These are phyloP conservation scores for Talaromyces pinophilus DNA, from an alignment of 2,329 filamentous ascomycete genomes.

Conservation along the genomic window DNA sequence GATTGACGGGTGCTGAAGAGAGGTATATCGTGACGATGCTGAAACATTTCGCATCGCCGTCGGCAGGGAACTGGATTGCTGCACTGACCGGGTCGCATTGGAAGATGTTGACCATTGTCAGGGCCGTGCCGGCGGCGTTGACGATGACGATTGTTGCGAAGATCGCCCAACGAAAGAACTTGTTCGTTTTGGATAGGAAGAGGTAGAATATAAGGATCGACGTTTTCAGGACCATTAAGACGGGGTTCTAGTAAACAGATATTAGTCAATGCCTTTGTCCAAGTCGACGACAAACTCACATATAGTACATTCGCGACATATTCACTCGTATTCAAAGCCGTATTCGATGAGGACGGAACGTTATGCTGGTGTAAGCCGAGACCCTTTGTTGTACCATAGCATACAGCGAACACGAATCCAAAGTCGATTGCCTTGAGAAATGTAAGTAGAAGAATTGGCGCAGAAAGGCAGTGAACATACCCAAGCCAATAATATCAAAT, in stretches of 20 bases:
- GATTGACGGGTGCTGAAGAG: constrained; percentile 82
- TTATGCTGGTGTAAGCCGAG: constrained; percentile 46
- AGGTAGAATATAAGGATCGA: constrained; percentile 93
- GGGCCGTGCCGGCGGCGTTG: constrained; percentile 72
- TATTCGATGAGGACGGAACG: constrained; percentile 35
- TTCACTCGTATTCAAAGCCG: constrained; percentile 50
- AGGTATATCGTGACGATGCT: constrained; percentile 66
- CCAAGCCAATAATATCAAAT: constrained; percentile 80
- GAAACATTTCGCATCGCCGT: constrained; percentile 54
- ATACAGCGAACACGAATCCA: constrained; percentile 50
- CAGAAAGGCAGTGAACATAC: constrained; percentile 36
- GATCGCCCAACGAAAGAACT: constrained; percentile 77
- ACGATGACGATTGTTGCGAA: constrained; percentile 75
- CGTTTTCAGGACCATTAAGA: constrained; percentile 86
- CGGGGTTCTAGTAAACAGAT: constrained; percentile 66
- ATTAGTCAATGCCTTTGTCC: constrained; percentile 6
- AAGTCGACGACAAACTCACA: constrained; percentile 39
- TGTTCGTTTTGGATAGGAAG: constrained; percentile 75
- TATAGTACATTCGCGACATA: constrained; percentile 65
- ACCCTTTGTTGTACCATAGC: constrained; percentile 46
- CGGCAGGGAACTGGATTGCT: constrained; percentile 60
- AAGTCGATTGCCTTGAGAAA: constrained; percentile 43
- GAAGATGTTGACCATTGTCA: constrained; percentile 84
- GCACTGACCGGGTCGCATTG: constrained; percentile 77
- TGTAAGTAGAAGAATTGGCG: neutral